A percentile compares a stretch with the other conserved stretches of the same genome.
phyloP scores from a whole-genome alignment of 306 rosid genomes.

The Malus orientalis region DNA sequence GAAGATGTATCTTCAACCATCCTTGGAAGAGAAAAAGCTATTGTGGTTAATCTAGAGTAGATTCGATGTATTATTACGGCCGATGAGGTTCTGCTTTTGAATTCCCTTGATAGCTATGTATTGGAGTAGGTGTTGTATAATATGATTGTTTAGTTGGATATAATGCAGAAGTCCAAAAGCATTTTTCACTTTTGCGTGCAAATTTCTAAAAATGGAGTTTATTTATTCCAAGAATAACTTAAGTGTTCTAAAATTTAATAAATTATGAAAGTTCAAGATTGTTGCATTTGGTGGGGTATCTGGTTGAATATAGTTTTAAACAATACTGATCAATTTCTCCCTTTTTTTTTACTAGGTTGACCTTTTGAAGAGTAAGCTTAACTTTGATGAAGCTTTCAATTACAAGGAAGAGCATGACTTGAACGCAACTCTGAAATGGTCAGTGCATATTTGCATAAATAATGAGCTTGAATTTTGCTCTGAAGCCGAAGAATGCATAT shows the following conservation, averaged over 20 bases:
- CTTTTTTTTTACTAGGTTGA: conserved; percentile 21
- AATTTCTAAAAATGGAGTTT: background rate
- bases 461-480: background rate
- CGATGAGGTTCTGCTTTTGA: conserved; percentile 87
- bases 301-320: background rate
- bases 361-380: conserved; percentile 35
- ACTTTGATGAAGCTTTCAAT: conserved; percentile 33
- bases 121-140: conserved; percentile 59
- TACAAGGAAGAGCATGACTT: conserved; percentile 57
- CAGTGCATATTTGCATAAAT: background rate
- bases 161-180: background rate
- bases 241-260: background rate
- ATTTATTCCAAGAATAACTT: background rate
- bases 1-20: too few relatives aligned
- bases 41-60: conserved; percentile 78
- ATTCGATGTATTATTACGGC: conserved; percentile 94
- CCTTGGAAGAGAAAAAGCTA: too few relatives aligned
- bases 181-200: background rate
- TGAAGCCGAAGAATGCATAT: background rate
- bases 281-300: background rate
- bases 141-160: too few relatives aligned
- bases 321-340: background rate
- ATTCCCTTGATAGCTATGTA: conserved; percentile 89
- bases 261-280: background rate
- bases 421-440: conserved; percentile 42